Percentiles rank a stretch among this genome's conserved stretches.
Conservation (phyloP, 208 protist species). For the Wallacemonas sp. region DNA sequence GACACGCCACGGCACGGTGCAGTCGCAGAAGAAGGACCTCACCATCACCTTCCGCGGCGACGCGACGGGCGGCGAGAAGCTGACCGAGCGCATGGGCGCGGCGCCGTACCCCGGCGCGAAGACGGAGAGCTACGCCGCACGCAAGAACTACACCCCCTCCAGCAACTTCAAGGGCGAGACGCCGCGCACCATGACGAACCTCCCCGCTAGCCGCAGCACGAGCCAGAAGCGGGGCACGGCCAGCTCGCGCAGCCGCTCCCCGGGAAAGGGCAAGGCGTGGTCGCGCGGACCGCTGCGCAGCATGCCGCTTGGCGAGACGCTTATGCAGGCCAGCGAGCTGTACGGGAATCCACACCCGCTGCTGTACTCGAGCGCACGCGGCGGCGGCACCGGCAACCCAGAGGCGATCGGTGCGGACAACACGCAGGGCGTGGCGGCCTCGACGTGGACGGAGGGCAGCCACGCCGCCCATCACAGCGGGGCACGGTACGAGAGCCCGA, state of each 20-base stretch:
- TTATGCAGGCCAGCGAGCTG: slow-evolving; percentile 53
- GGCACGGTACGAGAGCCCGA: not conserved
- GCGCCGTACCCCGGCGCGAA: slow-evolving; percentile 68
- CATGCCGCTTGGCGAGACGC: slow-evolving; percentile 59
- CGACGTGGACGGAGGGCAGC: not conserved
- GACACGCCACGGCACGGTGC: slow-evolving; percentile 47
- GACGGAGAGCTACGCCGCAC: slow-evolving; percentile 38
- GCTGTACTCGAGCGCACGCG: slow-evolving; percentile 40
- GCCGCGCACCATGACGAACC: not conserved
- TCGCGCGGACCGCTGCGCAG: slow-evolving; percentile 31
- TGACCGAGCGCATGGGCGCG: slow-evolving; percentile 63
- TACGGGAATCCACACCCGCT: slow-evolving; percentile 85
- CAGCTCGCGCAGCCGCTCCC: slow-evolving; percentile 2
- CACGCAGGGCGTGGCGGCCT: not conserved
- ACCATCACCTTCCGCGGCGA: slow-evolving; percentile 86
- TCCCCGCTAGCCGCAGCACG: slow-evolving; percentile 1
- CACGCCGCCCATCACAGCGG: not conserved
- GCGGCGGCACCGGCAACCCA: slow-evolving; percentile 10
- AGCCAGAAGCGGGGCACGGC: slow-evolving; percentile 12
- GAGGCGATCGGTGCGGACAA: not conserved
- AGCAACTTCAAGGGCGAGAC: slow-evolving; percentile 16
- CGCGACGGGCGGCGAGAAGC: slow-evolving; percentile 61
- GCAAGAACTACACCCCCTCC: slow-evolving; percentile 12
- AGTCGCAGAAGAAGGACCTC: slow-evolving; percentile 62
- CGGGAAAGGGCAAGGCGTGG: slow-evolving; percentile 4